A percentile compares a stretch with the other conserved stretches of the same genome.
phyloP scores from a whole-genome alignment of 805 yeast genomes.

The Candida succiphila region DNA sequence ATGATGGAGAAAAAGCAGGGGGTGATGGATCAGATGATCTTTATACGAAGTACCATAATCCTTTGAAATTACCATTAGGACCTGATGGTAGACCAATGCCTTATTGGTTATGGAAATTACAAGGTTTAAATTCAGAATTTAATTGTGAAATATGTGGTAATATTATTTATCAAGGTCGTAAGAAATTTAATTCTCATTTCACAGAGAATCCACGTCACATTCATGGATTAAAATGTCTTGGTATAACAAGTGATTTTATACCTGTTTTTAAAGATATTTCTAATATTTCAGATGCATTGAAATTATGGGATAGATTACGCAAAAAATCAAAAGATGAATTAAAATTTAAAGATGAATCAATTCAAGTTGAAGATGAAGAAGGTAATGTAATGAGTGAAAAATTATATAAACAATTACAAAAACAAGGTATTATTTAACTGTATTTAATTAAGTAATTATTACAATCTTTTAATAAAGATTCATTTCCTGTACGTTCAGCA shows the following conservation, averaged over 20 bases:
- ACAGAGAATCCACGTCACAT: slow-evolving; percentile 49
- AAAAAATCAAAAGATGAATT: slow-evolving; percentile 25
- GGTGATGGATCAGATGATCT: slow-evolving; percentile 22
- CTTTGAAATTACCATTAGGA: slow-evolving; percentile 65
- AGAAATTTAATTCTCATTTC: slow-evolving; percentile 67
- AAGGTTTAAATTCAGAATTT: slow-evolving; percentile 68
- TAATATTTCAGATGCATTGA: slow-evolving; percentile 56
- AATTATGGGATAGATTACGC: slow-evolving; percentile 41
- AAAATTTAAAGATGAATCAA: slow-evolving; percentile 38
- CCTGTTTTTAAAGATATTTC: slow-evolving; percentile 52
- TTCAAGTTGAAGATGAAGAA: slow-evolving; percentile 85
- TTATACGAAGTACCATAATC: slow-evolving; percentile 26
- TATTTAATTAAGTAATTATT: slow-evolving; percentile 37
- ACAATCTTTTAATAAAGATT: slow-evolving; percentile 39
- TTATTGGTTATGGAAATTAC: slow-evolving; percentile 82
- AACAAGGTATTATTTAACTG: slow-evolving; percentile 46
- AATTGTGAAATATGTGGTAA: slow-evolving; percentile 86
- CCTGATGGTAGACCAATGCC: slow-evolving; percentile 92
- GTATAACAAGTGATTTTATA: slow-evolving; percentile 39
- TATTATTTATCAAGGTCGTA: slow-evolving; percentile 60
- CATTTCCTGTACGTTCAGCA: slow-evolving; percentile 24
- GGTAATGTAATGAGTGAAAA: slow-evolving; percentile 87
- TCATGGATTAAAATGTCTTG: slow-evolving; percentile 66
- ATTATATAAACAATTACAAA: slow-evolving; percentile 76
- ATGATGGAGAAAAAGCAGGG: slow-evolving; percentile 12